These are phyloP conservation scores for Boletus rubropictus DNA, from an alignment of 768 basidiomycete species.

Conservation along the genomic window DNA sequence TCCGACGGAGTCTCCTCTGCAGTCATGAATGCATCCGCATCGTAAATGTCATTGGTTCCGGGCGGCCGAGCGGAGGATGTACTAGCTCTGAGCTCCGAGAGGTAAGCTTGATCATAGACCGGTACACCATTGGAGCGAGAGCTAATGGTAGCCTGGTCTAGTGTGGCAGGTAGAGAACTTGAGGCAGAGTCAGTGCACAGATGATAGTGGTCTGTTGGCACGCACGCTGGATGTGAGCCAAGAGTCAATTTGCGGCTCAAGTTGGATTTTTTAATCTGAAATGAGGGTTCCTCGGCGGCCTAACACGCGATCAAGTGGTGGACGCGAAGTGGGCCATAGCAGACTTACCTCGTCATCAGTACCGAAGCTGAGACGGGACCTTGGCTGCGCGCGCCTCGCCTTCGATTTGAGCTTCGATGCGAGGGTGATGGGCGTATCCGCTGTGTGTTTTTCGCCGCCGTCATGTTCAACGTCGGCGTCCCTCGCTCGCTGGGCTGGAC, in stretches of 20 bases:
- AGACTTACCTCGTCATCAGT: constrained; percentile 56
- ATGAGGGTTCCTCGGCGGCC: constrained; percentile 58
- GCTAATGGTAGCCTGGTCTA: constrained; percentile 55
- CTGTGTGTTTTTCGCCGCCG: not conserved
- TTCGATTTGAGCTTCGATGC: constrained; percentile 69
- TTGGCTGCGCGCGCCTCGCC: constrained; percentile 57
- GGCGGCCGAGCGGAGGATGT: constrained; percentile 55
- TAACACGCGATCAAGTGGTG: constrained; percentile 27
- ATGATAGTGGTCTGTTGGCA: not conserved
- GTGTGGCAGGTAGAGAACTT: constrained; percentile 38
- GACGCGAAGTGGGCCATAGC: constrained; percentile 5
- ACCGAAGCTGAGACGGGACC: constrained; percentile 74
- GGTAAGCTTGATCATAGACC: constrained; percentile 65
- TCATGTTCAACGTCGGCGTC: constrained; percentile 35
- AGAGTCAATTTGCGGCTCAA: constrained; percentile 62
- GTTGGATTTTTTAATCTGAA: constrained; percentile 77
- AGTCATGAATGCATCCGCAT: constrained; percentile 45
- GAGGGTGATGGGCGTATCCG: constrained; percentile 51
- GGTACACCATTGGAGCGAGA: constrained; percentile 43
- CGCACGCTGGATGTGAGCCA: constrained; percentile 49
- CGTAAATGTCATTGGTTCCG: constrained; percentile 36
- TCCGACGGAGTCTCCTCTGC: constrained; percentile 38
- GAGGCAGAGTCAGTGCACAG: constrained; percentile 13
- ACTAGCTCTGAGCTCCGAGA: constrained; percentile 73
- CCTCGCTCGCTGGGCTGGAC: constrained; percentile 37